phyloP scores from a whole-genome alignment of 148 eudicot genomes.

The Fagopyrum homotropicum region DNA sequence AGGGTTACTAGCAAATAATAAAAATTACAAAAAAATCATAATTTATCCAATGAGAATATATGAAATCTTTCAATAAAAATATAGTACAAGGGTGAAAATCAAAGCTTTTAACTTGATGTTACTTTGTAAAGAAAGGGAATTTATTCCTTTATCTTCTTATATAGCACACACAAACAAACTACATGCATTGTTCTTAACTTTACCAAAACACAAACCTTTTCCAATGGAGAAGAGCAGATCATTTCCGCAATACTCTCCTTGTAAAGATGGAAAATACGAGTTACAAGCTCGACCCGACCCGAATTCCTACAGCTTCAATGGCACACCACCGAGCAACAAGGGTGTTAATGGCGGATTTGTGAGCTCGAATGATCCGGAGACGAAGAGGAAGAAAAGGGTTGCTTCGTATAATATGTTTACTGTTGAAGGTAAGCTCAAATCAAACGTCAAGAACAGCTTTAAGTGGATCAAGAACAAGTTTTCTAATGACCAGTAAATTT shows the following conservation, averaged over 20 bases:
- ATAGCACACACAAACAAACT: background rate
- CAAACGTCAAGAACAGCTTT: constrained; percentile 49
- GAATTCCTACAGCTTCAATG: constrained; percentile 43
- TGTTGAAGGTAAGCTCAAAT: constrained; percentile 56
- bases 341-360: constrained; percentile 19
- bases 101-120: background rate
- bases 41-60: no score
- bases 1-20: no score
- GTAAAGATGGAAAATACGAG: constrained; percentile 27
- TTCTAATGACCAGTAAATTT: background rate
- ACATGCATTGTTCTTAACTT: constrained; percentile 7
- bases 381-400: constrained; percentile 63
- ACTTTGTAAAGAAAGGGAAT: no score
- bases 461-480: constrained; percentile 69
- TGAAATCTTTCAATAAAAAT: background rate
- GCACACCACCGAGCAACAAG: constrained; percentile 23
- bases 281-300: constrained; percentile 25
- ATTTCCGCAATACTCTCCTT: constrained; percentile 36
- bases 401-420: constrained; percentile 66
- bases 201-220: constrained; percentile 1
- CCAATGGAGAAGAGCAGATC: constrained; percentile 62
- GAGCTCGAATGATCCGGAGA: constrained; percentile 30
- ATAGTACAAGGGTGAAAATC: background rate
- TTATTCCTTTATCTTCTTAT: background rate
- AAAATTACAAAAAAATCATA: no score